Evolutionary conservation across 139 green algal species (phyloP).

Genomic region (Chlorella sp.): DNA sequence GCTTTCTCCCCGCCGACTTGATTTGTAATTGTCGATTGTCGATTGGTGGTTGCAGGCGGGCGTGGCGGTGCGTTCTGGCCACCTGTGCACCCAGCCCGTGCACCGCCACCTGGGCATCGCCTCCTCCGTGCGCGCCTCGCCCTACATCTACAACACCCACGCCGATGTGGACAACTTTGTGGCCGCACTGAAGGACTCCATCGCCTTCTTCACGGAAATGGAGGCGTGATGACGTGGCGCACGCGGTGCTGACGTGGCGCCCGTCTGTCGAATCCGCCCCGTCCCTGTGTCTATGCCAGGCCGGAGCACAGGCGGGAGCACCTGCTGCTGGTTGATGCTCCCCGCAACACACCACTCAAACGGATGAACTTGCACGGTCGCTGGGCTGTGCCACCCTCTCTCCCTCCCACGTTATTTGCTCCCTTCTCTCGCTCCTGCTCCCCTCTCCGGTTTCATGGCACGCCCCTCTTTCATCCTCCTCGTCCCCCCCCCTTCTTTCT

Average conservation of each 20-base stretch:
- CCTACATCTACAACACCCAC: constrained; percentile 97
- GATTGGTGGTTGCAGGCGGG: too few relatives aligned
- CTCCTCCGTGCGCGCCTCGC: constrained; percentile 82
- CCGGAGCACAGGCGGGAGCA: too few relatives aligned
- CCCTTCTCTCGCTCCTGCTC: too few relatives aligned
- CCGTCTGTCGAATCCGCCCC: neutral
- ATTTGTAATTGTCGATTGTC: too few relatives aligned
- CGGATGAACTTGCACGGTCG: neutral
- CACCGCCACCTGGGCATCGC: constrained; percentile 87
- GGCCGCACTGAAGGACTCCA: constrained; percentile 79
- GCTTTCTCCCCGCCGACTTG: too few relatives aligned
- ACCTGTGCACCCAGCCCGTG: constrained; percentile 98
- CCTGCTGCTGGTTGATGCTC: too few relatives aligned
- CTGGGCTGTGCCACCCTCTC: neutral
- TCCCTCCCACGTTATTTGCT: too few relatives aligned
- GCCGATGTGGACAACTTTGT: constrained; percentile 94
- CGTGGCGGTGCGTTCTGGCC: constrained; percentile 92
- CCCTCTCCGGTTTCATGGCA: too few relatives aligned
- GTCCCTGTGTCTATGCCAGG: too few relatives aligned
- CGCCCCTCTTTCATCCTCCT: neutral
- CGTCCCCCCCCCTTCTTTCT: neutral
- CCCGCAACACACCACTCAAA: neutral
- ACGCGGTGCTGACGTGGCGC: neutral
- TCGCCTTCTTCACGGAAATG: constrained; percentile 85
- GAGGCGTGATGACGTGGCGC: neutral